Evolutionary conservation across 768 basidiomycete genomes (phyloP), one percentile per base, ranked within the genome.

Genomic region (Leucosporidium scottii): DNA sequence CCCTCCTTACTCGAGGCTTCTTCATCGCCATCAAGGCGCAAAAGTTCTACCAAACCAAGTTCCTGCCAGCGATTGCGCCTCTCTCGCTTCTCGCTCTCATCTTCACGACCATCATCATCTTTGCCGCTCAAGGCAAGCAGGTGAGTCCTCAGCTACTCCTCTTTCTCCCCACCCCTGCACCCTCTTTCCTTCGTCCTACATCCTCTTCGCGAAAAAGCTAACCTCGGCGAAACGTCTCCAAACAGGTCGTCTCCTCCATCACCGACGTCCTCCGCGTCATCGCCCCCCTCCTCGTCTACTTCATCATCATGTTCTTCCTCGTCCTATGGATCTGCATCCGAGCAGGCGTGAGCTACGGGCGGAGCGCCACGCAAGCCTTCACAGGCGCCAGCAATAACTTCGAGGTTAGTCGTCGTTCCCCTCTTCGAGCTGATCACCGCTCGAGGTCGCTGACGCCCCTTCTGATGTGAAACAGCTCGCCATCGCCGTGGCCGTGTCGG

Each of bases 91-190:
- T 91, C 28, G 89, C 90, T 6, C 81, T 93, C 17, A 82, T 92
- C 4, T 91, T 91, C 80, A 91, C 90, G 15, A 85, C 89, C 73
- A 77, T 88, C 64, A 83, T 89, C 57, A 82, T 89, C 76, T 89
- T 90, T 74, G 88, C 86, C 3, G 85, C 84, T 70, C 81, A 81
- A 78, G 73, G 70, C 15, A 3, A 84, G 85, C 64, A 84, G 23
- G 61, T 62, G 17, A n/a, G 53, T 54, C n/a, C n/a, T n/a, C n/a
- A n/a, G n/a, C n/a, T n/a, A n/a, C n/a, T n/a, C n/a, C n/a, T n/a
- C n/a, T n/a, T n/a, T n/a, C n/a, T n/a, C n/a, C n/a, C n/a, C n/a
- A n/a, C n/a, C 18, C 23, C 15, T 15, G 3, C 12, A 1, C 27
- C 25, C 25, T 36, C 27, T 4, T 34, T 34, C 34, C 34, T 34